Evolutionary conservation across 208 protist genomes (phyloP), one percentile per base, ranked within the genome.

Genomic region (Leishmania amazonensis): DNA sequence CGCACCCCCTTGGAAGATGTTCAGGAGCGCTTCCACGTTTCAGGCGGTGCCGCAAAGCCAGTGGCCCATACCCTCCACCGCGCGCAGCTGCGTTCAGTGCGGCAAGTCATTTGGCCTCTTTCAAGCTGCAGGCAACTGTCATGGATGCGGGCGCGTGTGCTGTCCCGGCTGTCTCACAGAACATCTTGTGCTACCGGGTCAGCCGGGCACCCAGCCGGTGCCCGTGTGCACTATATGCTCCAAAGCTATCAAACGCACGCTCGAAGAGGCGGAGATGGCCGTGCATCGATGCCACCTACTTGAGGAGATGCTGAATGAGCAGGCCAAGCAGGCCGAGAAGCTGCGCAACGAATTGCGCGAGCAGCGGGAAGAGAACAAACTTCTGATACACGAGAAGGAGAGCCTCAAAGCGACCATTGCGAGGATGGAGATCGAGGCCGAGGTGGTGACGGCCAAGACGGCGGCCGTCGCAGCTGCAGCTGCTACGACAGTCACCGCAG

Each of bases 81-180:
- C 84, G 7, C 42, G 80, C 40, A 72, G 73, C 6, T 94, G 92
- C 54, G 79, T 87, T n/a, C 70, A 80, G 47, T 96, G 93, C 72
- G 78, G 81, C 31, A 89, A 85, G 68, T 38, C 81, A n/a, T 92
- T 93, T 31, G 81, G 81, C n/a, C 51, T 91, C 8, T 86, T 93
- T 68, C 76, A 60, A 13, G 75, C 81, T n/a, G 68, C 79, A 3
- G 79, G 80, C 31, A 88, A 94, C 84, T 96, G 93, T 81, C 85
- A 87, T 31, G 84, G 79, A 28, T 96, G 90, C 68, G 91, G 89
- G 0, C 85, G 86, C 3, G 85, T 93, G 31, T 94, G 86, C 87
- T 94, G 90, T 81, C 45, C 83, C 21, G 78, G 70, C 49, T 96
- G 90, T 80, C 80, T 95, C 19, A 53, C 81, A 6, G 87, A 90